Conservation (phyloP, 768 basidiomycete species). For the Collybiopsis luxurians region DNA sequence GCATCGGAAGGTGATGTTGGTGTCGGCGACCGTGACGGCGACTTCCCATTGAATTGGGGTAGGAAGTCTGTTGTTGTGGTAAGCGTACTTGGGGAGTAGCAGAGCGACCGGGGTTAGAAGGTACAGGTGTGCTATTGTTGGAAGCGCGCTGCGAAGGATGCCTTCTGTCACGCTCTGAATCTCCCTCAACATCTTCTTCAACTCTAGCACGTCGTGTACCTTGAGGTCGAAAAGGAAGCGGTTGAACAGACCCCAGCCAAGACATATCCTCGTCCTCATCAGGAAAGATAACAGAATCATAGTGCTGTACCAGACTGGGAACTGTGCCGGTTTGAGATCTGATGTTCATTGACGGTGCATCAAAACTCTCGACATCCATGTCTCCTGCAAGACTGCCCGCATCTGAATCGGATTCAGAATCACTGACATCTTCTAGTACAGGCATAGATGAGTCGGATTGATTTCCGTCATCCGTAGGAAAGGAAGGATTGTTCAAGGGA, state of each 20-base stretch:
- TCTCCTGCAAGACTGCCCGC: not conserved
- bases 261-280: slow-evolving; percentile 29
- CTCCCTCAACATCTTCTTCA: slow-evolving; percentile 58
- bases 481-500: not conserved
- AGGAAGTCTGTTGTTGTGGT: too few species aligned
- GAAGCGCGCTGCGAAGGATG: slow-evolving; percentile 59
- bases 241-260: slow-evolving; percentile 23
- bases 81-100: too few species aligned
- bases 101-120: slow-evolving; percentile 13
- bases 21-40: not conserved
- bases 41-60: too few species aligned
- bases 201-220: slow-evolving; percentile 50
- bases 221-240: slow-evolving; percentile 8
- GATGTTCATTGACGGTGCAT: not conserved
- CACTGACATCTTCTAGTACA: slow-evolving; percentile 1
- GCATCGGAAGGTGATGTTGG: not conserved
- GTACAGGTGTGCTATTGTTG: slow-evolving; percentile 18
- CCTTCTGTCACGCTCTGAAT: slow-evolving; percentile 50
- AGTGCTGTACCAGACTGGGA: too few species aligned
- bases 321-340: not conserved
- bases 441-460: not conserved
- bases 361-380: not conserved
- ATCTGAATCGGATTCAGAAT: not conserved
- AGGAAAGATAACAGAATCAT: slow-evolving; percentile 2
- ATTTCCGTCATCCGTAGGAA: not conserved